These are phyloP conservation scores for Calonectria hongkongensis DNA, from an alignment of 2,329 filamentous ascomycete species.

Conservation along the genomic window DNA sequence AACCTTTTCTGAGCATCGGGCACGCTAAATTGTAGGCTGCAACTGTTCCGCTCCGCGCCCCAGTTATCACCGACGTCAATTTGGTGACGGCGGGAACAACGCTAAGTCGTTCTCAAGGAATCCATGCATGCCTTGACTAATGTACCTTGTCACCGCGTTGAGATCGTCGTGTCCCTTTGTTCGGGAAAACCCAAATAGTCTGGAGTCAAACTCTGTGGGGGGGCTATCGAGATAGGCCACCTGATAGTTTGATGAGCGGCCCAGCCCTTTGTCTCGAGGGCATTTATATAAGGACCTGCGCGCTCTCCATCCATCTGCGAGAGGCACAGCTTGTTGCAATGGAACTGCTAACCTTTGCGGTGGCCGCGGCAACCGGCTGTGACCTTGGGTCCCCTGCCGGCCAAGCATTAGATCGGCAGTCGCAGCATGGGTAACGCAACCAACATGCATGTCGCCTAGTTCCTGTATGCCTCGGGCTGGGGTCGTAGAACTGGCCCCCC, in stretches of 20 bases:
- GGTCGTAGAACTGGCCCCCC: constrained; percentile 1
- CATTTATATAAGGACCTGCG: background rate
- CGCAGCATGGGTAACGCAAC: constrained; percentile 8
- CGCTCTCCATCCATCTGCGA: background rate
- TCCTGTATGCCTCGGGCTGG: background rate
- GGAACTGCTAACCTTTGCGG: background rate
- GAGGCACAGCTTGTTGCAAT: background rate
- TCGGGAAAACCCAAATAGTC: background rate
- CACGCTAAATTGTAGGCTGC: background rate
- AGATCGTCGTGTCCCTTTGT: background rate
- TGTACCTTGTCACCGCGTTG: constrained; percentile 3
- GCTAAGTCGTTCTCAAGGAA: background rate
- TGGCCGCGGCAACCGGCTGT: background rate
- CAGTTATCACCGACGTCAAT: background rate
- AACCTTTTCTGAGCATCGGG: background rate
- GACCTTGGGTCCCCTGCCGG: background rate
- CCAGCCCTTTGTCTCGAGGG: background rate
- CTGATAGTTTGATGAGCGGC: background rate
- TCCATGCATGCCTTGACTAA: constrained; percentile 4
- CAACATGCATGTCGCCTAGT: constrained; percentile 1
- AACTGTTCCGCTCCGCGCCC: background rate
- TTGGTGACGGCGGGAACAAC: constrained; percentile 15
- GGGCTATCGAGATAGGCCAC: background rate
- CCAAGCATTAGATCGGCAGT: constrained; percentile 12
- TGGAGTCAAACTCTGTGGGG: background rate